Evolutionary conservation across 1,284 basidiomycete species (phyloP).

Genomic region (Ustilago xerochloae): DNA sequence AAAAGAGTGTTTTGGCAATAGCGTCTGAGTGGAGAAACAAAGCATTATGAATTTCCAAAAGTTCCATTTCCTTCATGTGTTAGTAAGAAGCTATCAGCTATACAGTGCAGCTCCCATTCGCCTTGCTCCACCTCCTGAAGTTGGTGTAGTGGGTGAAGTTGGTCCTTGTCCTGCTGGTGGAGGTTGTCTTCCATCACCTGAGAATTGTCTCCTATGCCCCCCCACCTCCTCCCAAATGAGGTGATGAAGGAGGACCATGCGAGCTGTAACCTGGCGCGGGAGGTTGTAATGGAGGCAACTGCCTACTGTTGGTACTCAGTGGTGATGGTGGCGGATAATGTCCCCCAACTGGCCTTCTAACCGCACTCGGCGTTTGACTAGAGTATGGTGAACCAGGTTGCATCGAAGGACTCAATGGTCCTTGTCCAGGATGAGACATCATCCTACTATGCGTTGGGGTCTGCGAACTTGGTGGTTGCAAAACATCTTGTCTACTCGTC

Average conservation of each 20-base stretch:
- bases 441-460: slow-evolving; percentile 38
- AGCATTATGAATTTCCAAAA: background rate
- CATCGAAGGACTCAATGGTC: slow-evolving; percentile 28
- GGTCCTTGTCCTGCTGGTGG: background rate
- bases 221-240: slow-evolving; percentile 5
- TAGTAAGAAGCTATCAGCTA: no score
- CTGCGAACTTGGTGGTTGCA: slow-evolving; percentile 12
- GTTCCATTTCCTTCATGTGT: no score
- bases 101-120: slow-evolving; percentile 47
- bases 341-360: slow-evolving; percentile 20
- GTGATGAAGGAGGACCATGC: slow-evolving; percentile 25
- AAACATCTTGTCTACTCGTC: slow-evolving; percentile 2
- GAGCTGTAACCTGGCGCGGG: slow-evolving; percentile 9
- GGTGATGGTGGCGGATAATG: slow-evolving; percentile 42
- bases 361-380: slow-evolving; percentile 33
- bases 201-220: slow-evolving; percentile 25
- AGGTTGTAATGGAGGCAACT: slow-evolving; percentile 29
- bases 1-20: no score
- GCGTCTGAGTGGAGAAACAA: background rate
- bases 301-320: slow-evolving; percentile 17
- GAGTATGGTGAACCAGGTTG: slow-evolving; percentile 35
- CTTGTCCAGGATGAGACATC: slow-evolving; percentile 30
- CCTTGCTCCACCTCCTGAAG: slow-evolving; percentile 17
- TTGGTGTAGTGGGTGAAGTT: slow-evolving; percentile 27
- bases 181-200: slow-evolving; percentile 7